Conservation (phyloP, 257 asterid species). For the Solanum gandarillasii region DNA sequence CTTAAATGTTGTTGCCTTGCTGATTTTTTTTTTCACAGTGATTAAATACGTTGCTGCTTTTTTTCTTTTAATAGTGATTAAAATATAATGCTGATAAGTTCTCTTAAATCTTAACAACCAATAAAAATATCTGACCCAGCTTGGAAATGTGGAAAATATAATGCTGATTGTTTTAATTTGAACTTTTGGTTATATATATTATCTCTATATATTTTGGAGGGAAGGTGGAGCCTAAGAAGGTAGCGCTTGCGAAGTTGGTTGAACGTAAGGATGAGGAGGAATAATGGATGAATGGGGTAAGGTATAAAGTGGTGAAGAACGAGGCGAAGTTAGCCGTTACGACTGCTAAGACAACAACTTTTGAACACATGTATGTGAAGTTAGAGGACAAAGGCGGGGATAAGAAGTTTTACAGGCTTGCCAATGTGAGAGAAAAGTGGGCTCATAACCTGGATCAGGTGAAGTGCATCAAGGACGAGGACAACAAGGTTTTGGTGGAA, state of each 20-base stretch:
- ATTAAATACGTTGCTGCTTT: no score
- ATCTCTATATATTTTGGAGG: neutral
- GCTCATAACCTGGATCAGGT: neutral
- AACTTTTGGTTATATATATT: neutral
- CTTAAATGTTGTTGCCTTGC: no score
- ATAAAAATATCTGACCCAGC: neutral
- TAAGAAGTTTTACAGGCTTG: neutral
- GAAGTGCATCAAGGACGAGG: neutral
- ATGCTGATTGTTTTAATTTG: neutral
- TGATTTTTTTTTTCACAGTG: no score
- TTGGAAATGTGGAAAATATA: neutral
- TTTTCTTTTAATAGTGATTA: no score
- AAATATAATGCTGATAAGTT: no score
- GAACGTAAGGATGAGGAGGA: neutral
- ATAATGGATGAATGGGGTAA: neutral
- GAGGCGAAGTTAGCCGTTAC: neutral
- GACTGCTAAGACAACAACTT: neutral
- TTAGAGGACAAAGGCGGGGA: neutral
- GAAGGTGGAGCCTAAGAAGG: neutral
- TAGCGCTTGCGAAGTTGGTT: neutral
- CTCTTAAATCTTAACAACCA: neutral
- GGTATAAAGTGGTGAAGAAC: neutral
- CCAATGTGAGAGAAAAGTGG: neutral
- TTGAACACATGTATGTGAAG: neutral
- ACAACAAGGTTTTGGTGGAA: neutral